These are phyloP conservation scores for Saussurea involucrata DNA, from an alignment of 129 eudicot genomes.

Conservation along the genomic window DNA sequence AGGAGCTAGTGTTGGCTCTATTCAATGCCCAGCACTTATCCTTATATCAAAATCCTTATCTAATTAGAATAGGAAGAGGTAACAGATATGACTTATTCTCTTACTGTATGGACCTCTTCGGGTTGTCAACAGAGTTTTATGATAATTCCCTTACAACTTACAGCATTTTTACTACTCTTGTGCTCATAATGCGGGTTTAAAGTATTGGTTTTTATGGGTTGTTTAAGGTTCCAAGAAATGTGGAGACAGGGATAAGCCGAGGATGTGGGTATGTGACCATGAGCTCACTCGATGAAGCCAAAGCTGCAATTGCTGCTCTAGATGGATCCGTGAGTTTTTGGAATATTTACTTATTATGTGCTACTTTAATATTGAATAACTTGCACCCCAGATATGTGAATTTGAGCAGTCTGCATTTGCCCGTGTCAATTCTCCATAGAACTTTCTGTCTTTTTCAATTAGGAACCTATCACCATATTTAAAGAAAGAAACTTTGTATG, in stretches of 20 bases:
- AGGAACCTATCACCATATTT: not conserved
- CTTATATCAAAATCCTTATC: not conserved
- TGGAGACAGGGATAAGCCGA: conserved; percentile 41
- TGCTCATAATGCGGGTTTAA: not conserved
- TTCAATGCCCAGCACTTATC: not conserved
- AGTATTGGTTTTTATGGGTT: not conserved
- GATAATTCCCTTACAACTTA: not conserved
- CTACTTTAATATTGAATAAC: not conserved
- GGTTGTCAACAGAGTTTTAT: not conserved
- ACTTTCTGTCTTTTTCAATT: not conserved
- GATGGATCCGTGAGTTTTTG: conserved; percentile 44
- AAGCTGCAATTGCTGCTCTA: conserved; percentile 45
- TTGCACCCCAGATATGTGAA: not conserved
- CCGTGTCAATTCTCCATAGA: not conserved
- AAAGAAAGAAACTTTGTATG: not conserved
- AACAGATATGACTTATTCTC: not conserved
- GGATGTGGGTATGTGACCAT: conserved; percentile 53
- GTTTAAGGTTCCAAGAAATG: conserved; percentile 37
- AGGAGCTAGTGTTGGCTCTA: conserved; percentile 3
- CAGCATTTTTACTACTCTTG: not conserved
- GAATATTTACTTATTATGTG: not conserved
- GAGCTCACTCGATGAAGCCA: conserved; percentile 44
- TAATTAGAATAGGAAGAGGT: not conserved
- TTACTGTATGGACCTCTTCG: not conserved
- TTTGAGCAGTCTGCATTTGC: not conserved